These are phyloP conservation scores for Cetraspora pellucida DNA, from an alignment of 192 early-diverging fungal genomes.

Conservation along the genomic window DNA sequence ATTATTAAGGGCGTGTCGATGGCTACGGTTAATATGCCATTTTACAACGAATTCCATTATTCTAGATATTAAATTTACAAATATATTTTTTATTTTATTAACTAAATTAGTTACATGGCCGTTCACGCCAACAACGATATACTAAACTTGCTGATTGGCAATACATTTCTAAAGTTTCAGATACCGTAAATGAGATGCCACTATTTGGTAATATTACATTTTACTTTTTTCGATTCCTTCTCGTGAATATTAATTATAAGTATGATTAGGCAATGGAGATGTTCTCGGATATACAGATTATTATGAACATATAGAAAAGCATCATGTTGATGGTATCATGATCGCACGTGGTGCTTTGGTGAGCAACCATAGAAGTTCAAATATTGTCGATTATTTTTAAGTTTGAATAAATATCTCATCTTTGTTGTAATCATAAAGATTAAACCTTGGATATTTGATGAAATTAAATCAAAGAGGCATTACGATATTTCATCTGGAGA, in stretches of 20 bases:
- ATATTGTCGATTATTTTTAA: background rate
- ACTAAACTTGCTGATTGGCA: slow-evolving; percentile 89
- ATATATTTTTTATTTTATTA: background rate
- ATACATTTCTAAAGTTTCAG: slow-evolving; percentile 74
- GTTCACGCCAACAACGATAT: slow-evolving; percentile 91
- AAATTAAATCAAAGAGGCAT: slow-evolving; percentile 82
- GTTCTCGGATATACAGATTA: slow-evolving; percentile 85
- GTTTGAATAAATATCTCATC: background rate
- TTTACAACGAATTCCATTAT: background rate
- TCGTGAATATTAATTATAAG: slow-evolving; percentile 9
- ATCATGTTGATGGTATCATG: slow-evolving; percentile 83
- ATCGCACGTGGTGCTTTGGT: slow-evolving; percentile 73
- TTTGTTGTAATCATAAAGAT: slow-evolving; percentile 38
- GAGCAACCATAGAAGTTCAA: background rate
- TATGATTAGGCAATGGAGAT: slow-evolving; percentile 73
- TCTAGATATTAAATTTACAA: background rate
- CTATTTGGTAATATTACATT: slow-evolving; percentile 59
- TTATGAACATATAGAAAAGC: slow-evolving; percentile 63
- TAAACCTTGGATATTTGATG: slow-evolving; percentile 97
- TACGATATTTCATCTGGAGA: slow-evolving; percentile 92
- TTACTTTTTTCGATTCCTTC: slow-evolving; percentile 40
- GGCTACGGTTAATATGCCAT: slow-evolving; percentile 52
- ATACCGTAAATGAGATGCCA: slow-evolving; percentile 43
- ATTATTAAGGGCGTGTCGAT: slow-evolving; percentile 56
- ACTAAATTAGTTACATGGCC: slow-evolving; percentile 75